Evolutionary conservation across 1,139 yeast species (phyloP), one percentile per base, ranked within the genome.

Genomic region (Hyphopichia fennica): DNA sequence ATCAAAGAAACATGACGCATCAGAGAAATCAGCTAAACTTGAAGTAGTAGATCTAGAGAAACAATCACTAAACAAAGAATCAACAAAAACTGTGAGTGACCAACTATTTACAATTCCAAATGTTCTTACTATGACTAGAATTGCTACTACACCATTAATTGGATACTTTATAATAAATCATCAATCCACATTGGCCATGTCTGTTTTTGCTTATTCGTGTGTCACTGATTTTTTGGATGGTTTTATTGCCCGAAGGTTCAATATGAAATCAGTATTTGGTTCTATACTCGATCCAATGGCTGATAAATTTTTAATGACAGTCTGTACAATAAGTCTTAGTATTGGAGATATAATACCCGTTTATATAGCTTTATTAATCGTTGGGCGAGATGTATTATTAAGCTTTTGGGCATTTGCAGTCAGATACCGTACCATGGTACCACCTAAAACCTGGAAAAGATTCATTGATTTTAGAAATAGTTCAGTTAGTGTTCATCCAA

Each of bases 241-340:
- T 0, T 87, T 67, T 56, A 80, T 95, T 50, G 99, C 99, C 9
- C 73, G 99, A 41, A 77, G 65, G 46, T 91, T 66, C 69, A 82
- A 89, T 43, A 72, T 86, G 77, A 80, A 82, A 54, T 83, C 96
- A 0, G 84, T 87, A 2, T 78, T 91, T 4, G 99, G 99, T 0
- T 86, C 96, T 0, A 84, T 95, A 17, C 70, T 95, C 34, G 99
- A 95, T 57, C 99, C 99, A 0, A 75, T 90, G 69, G 99, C 99
- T 0, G 99, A 95, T 59, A 95, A 95, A 62, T 70, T 87, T 19
- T 70, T 95, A 37, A 89, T 95, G 96, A 79, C 95, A 35, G 81
- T 87, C 0, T 81, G 96, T 42, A 90, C 98, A 0, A 72, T 84
- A 0, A 81, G 96, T 41, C 67, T 93, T 45, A 82, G 95, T 0